Conservation (phyloP, 176 grass and related monocot genomes). For the Alloteropsis semialata region DNA sequence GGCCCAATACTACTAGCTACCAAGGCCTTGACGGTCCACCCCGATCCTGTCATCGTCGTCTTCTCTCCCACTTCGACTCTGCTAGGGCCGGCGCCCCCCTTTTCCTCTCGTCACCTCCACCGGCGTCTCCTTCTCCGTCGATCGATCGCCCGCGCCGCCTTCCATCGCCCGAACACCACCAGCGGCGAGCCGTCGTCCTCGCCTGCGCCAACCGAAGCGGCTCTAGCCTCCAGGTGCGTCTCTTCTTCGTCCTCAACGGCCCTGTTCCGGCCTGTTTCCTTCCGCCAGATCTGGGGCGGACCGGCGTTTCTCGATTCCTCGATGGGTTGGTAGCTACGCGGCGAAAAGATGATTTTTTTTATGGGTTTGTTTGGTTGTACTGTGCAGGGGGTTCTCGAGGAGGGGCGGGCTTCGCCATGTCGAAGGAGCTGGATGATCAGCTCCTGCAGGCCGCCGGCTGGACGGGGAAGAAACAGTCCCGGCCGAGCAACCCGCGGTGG, state of each 20-base stretch:
- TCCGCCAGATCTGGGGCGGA: neutral
- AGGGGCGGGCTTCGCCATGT: slow-evolving; percentile 31
- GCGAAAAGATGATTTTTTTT: neutral
- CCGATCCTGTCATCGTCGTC: neutral
- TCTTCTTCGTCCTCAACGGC: neutral
- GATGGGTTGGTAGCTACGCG: neutral
- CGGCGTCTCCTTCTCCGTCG: neutral
- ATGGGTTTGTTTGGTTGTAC: neutral
- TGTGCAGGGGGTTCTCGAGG: slow-evolving; percentile 1
- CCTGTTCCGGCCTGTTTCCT: neutral
- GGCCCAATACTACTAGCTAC: neutral
- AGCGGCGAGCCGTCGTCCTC: neutral
- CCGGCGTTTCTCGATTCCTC: neutral
- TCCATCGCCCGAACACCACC: neutral
- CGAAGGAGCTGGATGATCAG: slow-evolving; percentile 55
- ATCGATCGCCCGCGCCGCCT: neutral
- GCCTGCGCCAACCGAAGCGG: neutral
- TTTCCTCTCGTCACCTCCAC: neutral
- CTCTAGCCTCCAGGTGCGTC: slow-evolving; percentile 2
- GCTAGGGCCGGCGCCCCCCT: slow-evolving; percentile 15
- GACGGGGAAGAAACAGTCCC: slow-evolving; percentile 42
- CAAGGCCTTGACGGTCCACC: neutral
- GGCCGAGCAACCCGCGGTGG: slow-evolving; percentile 40
- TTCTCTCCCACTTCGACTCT: neutral
- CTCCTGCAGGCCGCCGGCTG: slow-evolving; percentile 83